Conservation (phyloP, 345 rosid genomes). For the Citropsis articulata region DNA sequence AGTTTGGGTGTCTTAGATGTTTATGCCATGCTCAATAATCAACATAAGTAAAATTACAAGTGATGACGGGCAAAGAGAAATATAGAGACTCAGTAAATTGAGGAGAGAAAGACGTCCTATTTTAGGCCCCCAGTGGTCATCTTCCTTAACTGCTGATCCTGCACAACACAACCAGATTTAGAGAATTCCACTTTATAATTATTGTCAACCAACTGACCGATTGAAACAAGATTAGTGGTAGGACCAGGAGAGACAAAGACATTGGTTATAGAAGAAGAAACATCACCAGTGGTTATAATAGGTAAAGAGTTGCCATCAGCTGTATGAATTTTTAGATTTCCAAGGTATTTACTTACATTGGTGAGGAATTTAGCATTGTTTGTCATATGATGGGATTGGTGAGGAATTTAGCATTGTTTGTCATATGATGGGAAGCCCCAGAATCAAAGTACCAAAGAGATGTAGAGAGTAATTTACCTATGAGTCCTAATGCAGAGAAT, state of each 20-base stretch:
- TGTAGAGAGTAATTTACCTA: not conserved
- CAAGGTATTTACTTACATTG: not conserved
- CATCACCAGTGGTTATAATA: not conserved
- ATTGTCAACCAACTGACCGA: not conserved
- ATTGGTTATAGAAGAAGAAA: not conserved
- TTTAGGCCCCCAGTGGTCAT: constrained; percentile 2
- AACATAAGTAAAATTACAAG: not conserved
- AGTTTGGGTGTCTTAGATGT: not conserved
- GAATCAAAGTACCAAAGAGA: not conserved
- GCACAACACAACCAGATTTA: not conserved
- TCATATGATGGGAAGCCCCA: not conserved
- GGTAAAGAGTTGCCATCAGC: not conserved
- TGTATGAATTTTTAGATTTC: constrained; percentile 8
- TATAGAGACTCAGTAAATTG: not conserved
- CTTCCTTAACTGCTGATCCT: not conserved
- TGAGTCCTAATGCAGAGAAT: constrained; percentile 3
- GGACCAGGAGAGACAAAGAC: constrained; percentile 2
- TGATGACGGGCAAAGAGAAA: not conserved
- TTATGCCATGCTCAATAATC: not conserved
- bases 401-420: no score
- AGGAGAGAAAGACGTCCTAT: not conserved
- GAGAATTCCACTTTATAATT: not conserved
- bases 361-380: not conserved
- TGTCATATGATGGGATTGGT: no score
- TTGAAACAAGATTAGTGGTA: constrained; percentile 5